Base-by-base conservation (phyloP, 1,284 basidiomycete genomes). In the Irpex lacteus region DNA sequence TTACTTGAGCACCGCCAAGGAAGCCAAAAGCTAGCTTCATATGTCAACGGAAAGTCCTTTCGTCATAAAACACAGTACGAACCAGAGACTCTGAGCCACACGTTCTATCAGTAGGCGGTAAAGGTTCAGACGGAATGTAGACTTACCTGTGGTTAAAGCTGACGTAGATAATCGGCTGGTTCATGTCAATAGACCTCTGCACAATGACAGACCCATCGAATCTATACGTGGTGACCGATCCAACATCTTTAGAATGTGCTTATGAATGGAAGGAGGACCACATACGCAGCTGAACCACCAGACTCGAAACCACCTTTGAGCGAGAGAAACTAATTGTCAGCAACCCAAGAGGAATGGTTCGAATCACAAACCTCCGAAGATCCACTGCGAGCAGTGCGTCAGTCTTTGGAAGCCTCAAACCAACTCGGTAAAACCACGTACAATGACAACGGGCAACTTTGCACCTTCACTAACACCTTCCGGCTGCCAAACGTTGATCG, bases 401-500 rank as follows among this genome's bases (percentile, higher is more conserved):
- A 63, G 18, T 18, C 13, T 47, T 47, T 2, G 44, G 34, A 2
- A 36, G 34, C 34, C 34, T 36, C 34, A 8, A 47, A 5, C 44
- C 15, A 47, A 47, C 15, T 47, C 4, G 13, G 18, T 15, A 18
- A 47, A 5, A 47, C 18, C 13, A 75, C 80, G 64, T 69, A 86
- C 85, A 47, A 81, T 78, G 13, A 86, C 76, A 4, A 90, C 85
- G 0, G 88, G 87, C 26, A 87, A 3, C 21, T 81, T 80, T 0
- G 79, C 77, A 0, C 66, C 68, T 1, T 77, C 57, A 0, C 71
- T 74, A 0, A 77, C 74, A 21, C 70, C 73, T 1, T 77, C 71
- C 3, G 86, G 83, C 40, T 77, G 81, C 62, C 83, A 75, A 6
- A 89, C 81, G 69, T 89, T 89, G 64, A 89, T 66, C 0, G 78